Evolutionary conservation across 1,284 basidiomycete species (phyloP), one percentile per base, ranked within the genome.

Genomic region (Papiliotrema terrestris): DNA sequence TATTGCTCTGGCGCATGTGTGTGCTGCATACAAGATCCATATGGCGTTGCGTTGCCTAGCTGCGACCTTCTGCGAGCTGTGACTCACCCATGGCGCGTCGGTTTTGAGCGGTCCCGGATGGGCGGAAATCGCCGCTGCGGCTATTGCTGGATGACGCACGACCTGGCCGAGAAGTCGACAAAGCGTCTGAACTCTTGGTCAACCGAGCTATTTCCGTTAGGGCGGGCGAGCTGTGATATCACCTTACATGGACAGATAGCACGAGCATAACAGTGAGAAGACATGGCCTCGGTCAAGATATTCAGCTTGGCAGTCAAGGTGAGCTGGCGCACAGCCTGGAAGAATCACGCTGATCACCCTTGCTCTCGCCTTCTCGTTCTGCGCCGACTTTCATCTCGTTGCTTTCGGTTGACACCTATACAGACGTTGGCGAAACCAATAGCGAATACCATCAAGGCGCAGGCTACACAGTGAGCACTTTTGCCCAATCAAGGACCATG

Each of bases 391-490:
- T 41, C 23, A 44, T 38, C 25, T 25, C 37, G 20, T 45, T 5
- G 43, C 17, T 26, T 37, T 36, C n/a, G 11, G 8, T 22, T 23
- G 17, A 45, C 17, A 29, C 32, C 29, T 20, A 37, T 9, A 19
- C 19, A 91, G 89, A 91, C 88, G 29, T 72, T 91, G 68, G 89
- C 89, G 51, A 91, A 91, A 78, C 89, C 89, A 41, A 90, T 92
- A 62, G 86, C 87, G 43, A 80, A 80, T 51, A 81, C 81, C 48
- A 79, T 92, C 54, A 91, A 87, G 76, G 80, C 81, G 39, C 89
- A 91, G 71, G 89, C 87, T 1, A 85, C 83, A 60, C 82, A 90
- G 89, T 91, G 66, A 64, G 85, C 65, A 76, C 32, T 23, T 13
- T 37, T 25, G n/a, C 29, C 46, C 29, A 38, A 35, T 13, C 20